Evolutionary conservation across 352 stramenopile genomes (phyloP), one percentile per base, ranked within the genome.

Genomic region (Phytophthora sp.): DNA sequence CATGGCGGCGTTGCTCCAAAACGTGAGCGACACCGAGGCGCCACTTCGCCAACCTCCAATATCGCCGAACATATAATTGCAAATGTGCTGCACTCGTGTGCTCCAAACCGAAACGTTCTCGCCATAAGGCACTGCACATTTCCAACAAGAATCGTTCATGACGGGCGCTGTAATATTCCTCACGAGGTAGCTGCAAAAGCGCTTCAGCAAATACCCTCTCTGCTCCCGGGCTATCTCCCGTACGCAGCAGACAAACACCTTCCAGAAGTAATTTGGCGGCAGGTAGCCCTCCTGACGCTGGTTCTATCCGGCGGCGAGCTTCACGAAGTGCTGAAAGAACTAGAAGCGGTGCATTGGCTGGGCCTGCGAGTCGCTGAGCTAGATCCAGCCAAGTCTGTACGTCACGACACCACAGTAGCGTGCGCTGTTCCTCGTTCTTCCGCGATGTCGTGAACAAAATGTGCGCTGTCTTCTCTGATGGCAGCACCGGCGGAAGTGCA

Each of bases 321-420:
- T 75, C 62, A 53, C 57, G 50, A 21, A 79, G 20, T 24, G 59
- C 53, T 36, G 57, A 55, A 18, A 79, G 57, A 27, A 79, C 77
- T 4, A 93, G 42, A 18, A 80, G 52, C 5, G 85, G 81, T 7
- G 76, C 73, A 50, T 90, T 90, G 24, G 76, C 42, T 24, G 63
- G 63, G 0, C 55, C 60, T 8, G 58, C 67, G 49, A 91, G 65
- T 31, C 73, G 74, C 23, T 58, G 74, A 2, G 79, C 82, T 24
- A 93, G 52, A 31, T 89, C 84, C 24, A 88, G 69, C 85, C 85
- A 93, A 3, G 81, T 81, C 16, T 58, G 55, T 18, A 81, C 50
- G 33, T 93, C 81, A 20, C 65, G 63, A 39, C 78, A 81, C 82
- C 85, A 93, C 27, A 81, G 49, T 35, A 89, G 54, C 0, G 80